Conservation (phyloP, 306 rosid species). For the Dryas octopetala region DNA sequence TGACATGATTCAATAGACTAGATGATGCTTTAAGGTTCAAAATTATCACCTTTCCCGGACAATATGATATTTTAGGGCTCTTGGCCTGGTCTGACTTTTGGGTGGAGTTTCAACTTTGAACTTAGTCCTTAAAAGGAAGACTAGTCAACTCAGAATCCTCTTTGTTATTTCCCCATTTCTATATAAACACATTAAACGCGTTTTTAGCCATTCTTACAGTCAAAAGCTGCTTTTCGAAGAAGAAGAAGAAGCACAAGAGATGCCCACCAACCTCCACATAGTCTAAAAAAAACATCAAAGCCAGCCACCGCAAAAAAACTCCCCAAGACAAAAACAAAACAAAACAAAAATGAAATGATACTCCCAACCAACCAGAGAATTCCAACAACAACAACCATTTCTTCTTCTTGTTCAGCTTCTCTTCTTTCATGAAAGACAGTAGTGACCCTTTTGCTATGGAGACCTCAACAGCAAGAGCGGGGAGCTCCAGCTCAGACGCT, state of each 20-base stretch:
- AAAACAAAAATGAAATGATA: constrained; percentile 21
- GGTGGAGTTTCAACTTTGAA: neutral
- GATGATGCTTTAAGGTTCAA: too few relatives aligned
- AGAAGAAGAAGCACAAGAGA: constrained; percentile 18
- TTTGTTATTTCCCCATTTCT: neutral
- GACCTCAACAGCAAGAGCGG: constrained; percentile 11
- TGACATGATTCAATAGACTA: too few relatives aligned
- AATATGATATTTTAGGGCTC: too few relatives aligned
- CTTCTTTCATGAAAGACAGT: constrained; percentile 20
- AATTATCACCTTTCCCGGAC: too few relatives aligned
- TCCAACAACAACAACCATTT: neutral
- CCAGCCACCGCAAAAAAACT: constrained; percentile 5
- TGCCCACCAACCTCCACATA: constrained; percentile 27
- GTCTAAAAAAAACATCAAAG: constrained; percentile 19
- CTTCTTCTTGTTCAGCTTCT: neutral
- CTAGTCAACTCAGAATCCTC: constrained; percentile 42
- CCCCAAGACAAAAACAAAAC: neutral
- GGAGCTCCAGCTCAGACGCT: constrained; percentile 48
- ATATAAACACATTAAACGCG: constrained; percentile 41
- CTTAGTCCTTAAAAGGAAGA: neutral
- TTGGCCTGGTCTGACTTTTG: neutral
- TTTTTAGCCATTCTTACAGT: constrained; percentile 47
- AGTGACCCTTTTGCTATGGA: constrained; percentile 33
- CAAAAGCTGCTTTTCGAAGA: constrained; percentile 44
- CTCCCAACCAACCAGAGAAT: constrained; percentile 7